Conservation (phyloP, 1,284 basidiomycete species). For the Thecaphora frezii region DNA sequence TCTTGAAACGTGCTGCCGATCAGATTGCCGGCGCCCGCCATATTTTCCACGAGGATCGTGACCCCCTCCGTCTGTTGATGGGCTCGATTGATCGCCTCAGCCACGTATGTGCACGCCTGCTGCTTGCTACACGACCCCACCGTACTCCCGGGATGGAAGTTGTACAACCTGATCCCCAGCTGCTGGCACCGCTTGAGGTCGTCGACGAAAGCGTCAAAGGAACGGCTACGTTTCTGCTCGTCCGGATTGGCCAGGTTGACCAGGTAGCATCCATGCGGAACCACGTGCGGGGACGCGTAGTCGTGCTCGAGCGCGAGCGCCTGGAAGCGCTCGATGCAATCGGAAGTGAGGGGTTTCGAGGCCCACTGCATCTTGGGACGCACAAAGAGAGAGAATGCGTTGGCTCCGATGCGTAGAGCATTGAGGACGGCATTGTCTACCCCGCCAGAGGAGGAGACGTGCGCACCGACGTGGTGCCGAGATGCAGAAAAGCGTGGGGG, state of each 20-base stretch:
- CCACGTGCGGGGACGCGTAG: conserved; percentile 61
- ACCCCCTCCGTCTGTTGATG: conserved; percentile 70
- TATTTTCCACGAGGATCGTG: conserved; percentile 78
- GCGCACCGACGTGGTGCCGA: conserved; percentile 67
- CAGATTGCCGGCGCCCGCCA: conserved; percentile 74
- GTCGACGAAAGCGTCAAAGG: conserved; percentile 78
- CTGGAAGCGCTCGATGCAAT: conserved; percentile 61
- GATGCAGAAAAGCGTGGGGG: conserved; percentile 10
- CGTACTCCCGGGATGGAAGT: conserved; percentile 71
- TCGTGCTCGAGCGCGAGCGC: conserved; percentile 11
- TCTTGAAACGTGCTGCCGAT: conserved; percentile 74
- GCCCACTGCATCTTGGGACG: conserved; percentile 81
- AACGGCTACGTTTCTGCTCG: conserved; percentile 74
- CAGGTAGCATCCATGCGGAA: conserved; percentile 83
- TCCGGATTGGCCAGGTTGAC: conserved; percentile 83
- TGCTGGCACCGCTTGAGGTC: conserved; percentile 78
- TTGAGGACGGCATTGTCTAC: conserved; percentile 74
- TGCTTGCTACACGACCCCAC: conserved; percentile 64
- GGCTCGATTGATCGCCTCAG: conserved; percentile 73
- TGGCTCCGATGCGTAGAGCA: conserved; percentile 69
- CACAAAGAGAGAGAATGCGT: conserved; percentile 78
- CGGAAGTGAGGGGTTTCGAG: conserved; percentile 66
- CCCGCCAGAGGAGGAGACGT: conserved; percentile 78
- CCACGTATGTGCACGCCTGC: conserved; percentile 70
- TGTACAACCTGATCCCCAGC: conserved; percentile 74